Conservation (phyloP, 164 flowering plant genomes). For the grape (Vitis vinifera) region ASM3070453v1 NC_081817.1:14538001-14538500, state of each 20-base stretch:
- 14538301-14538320: constrained; percentile 97
- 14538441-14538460: constrained; percentile 96
- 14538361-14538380: neutral
- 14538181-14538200: neutral
- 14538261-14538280: constrained; percentile 93
- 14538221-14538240: constrained; percentile 90
- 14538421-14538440: constrained; percentile 99
- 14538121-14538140: too few relatives aligned
- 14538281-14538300: constrained; percentile 98
- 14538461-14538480: constrained; percentile 83
- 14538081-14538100: too few relatives aligned
- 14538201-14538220: constrained; percentile 53
- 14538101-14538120: too few relatives aligned
- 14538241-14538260: constrained; percentile 98
- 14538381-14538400: neutral
- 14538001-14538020: too few relatives aligned
- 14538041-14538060: too few relatives aligned
- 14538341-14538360: neutral
- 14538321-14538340: constrained; percentile 3
- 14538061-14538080: too few relatives aligned
- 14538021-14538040: too few relatives aligned
- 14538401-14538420: constrained; percentile 46
- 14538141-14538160: too few relatives aligned
- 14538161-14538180: too few relatives aligned
- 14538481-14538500: constrained; percentile 94